These are phyloP conservation scores for Acacia pycnantha DNA, from an alignment of 331 rosid genomes.

Conservation along the genomic window DNA sequence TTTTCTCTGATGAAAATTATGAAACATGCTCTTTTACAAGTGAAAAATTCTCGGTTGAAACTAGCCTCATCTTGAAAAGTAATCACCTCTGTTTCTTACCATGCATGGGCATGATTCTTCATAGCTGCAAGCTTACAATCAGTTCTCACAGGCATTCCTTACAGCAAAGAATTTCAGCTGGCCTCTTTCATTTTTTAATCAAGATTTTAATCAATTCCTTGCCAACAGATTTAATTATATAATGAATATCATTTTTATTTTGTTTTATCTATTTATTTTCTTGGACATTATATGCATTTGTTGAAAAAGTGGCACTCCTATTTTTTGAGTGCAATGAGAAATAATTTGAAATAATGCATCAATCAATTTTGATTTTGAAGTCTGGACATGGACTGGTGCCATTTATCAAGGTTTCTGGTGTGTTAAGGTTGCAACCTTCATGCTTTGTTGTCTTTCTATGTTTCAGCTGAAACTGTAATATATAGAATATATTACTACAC, in stretches of 20 bases:
- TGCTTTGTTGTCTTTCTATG: slow-evolving; percentile 42
- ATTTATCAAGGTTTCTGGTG: slow-evolving; percentile 21
- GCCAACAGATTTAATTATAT: slow-evolving; percentile 3
- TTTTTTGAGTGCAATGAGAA: not conserved
- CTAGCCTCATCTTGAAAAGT: not conserved
- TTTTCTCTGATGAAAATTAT: not conserved
- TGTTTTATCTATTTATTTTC: not conserved
- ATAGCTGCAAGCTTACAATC: not conserved
- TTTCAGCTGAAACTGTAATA: slow-evolving; percentile 97
- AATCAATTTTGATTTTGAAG: slow-evolving; percentile 10
- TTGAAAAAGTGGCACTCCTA: slow-evolving; percentile 11
- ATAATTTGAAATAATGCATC: not conserved
- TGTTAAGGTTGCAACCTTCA: slow-evolving; percentile 22
- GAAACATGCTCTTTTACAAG: not conserved
- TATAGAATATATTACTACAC: slow-evolving; percentile 94
- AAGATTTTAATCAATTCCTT: slow-evolving; percentile 6
- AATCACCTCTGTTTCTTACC: not conserved
- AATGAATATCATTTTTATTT: not conserved
- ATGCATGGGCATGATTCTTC: not conserved
- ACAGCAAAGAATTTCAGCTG: slow-evolving; percentile 10
- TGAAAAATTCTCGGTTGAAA: slow-evolving; percentile 16
- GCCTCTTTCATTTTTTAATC: not conserved
- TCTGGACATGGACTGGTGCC: slow-evolving; percentile 22
- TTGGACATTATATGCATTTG: slow-evolving; percentile 18
- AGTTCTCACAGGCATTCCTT: slow-evolving; percentile 6